These are phyloP conservation scores for Theileria annulata DNA, from an alignment of 169 alveolate genomes.

Conservation along the genomic window DNA sequence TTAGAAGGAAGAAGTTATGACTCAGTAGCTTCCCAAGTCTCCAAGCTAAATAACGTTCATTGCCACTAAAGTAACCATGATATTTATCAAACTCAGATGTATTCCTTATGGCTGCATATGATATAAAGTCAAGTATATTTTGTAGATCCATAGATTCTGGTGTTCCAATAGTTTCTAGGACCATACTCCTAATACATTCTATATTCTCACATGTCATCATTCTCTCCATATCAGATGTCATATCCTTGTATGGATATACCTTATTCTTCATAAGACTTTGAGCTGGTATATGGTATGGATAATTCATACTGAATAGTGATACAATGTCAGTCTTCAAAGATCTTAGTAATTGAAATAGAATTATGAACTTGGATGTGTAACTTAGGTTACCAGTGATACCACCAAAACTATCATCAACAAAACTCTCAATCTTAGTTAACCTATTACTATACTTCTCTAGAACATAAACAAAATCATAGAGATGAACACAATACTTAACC, in stretches of 20 bases:
- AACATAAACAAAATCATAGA: not conserved
- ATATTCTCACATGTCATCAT: conserved; percentile 2
- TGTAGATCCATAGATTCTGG: conserved; percentile 6
- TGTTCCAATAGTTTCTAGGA: not conserved
- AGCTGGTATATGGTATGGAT: not conserved
- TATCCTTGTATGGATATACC: conserved; percentile 7
- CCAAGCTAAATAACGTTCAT: not conserved
- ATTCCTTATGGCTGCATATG: not conserved
- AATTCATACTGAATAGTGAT: not conserved
- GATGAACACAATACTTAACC: conserved; percentile 5
- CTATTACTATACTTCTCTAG: not conserved
- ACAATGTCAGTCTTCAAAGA: not conserved
- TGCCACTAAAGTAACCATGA: not conserved
- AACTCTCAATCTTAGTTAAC: not conserved
- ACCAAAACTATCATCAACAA: not conserved
- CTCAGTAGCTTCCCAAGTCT: not conserved
- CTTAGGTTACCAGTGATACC: not conserved
- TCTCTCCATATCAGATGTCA: not conserved
- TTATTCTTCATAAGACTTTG: not conserved
- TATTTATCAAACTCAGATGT: not conserved
- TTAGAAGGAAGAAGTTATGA: conserved; percentile 5
- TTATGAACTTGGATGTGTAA: not conserved
- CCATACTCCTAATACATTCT: not conserved
- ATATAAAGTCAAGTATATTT: not conserved
- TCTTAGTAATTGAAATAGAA: not conserved